Evolutionary conservation across 768 basidiomycete species (phyloP).

Genomic region (Boletus patriciae): DNA sequence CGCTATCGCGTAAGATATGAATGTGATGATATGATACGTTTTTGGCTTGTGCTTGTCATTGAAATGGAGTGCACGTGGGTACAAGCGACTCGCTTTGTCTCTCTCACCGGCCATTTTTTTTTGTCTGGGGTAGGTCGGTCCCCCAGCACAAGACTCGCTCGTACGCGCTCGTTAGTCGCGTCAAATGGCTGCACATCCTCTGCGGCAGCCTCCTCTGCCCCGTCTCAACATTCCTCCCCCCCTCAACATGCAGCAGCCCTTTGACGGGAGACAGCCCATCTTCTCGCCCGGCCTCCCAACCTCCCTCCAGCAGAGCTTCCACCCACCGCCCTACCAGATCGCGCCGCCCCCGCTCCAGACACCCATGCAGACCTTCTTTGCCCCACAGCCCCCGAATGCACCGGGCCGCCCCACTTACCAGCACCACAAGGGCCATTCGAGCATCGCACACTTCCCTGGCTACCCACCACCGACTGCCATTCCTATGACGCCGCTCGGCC

Average conservation of each 20-base stretch:
- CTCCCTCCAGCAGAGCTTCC: constrained; percentile 55
- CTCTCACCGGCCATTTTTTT: neutral
- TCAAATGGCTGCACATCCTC: constrained; percentile 37
- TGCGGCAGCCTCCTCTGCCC: constrained; percentile 51
- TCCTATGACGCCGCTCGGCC: constrained; percentile 61
- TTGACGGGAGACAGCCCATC: constrained; percentile 46
- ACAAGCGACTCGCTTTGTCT: constrained; percentile 9
- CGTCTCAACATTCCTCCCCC: constrained; percentile 58
- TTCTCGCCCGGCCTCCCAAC: constrained; percentile 69
- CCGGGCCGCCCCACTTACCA: constrained; percentile 50
- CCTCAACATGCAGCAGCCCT: constrained; percentile 58
- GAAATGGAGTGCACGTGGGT: neutral
- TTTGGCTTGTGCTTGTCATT: neutral
- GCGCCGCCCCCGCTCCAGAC: constrained; percentile 56
- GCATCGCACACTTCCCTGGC: constrained; percentile 63
- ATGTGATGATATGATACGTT: neutral
- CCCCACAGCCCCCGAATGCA: constrained; percentile 46
- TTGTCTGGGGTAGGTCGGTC: neutral
- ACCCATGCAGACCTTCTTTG: constrained; percentile 72
- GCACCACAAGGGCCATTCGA: constrained; percentile 57
- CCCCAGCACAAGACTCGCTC: too few relatives aligned
- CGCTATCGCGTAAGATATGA: too few relatives aligned
- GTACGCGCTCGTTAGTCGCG: too few relatives aligned
- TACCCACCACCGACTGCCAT: constrained; percentile 56
- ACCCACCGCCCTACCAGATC: constrained; percentile 50